Conservation (phyloP, 805 yeast species). For the Saturnispora serradocipensis region DNA sequence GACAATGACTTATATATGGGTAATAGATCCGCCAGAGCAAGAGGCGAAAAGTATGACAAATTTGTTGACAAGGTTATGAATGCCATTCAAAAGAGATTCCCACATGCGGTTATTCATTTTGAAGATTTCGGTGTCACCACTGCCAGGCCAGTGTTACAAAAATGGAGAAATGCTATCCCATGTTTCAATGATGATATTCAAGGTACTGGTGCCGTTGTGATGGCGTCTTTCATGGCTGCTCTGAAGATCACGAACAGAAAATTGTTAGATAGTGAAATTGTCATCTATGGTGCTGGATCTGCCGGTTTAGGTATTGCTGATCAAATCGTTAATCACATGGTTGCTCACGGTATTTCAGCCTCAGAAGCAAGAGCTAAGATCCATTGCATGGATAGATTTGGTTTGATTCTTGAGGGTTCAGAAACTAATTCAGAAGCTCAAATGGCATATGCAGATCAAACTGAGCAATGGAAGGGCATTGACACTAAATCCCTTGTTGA, state of each 20-base stretch:
- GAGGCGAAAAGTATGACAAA: conserved; percentile 79
- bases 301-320: conserved; percentile 97
- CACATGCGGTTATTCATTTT: conserved; percentile 86
- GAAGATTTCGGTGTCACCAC: conserved; percentile 94
- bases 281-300: conserved; percentile 92
- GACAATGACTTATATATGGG: conserved; percentile 90
- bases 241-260: conserved; percentile 62
- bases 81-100: conserved; percentile 66
- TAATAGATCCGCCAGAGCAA: conserved; percentile 71
- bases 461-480: conserved; percentile 61
- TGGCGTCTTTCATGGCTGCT: conserved; percentile 91
- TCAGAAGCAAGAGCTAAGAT: conserved; percentile 70
- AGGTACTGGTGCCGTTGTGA: conserved; percentile 98
- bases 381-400: conserved; percentile 76
- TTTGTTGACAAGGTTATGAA: conserved; percentile 74
- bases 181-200: conserved; percentile 97
- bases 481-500: conserved; percentile 62
- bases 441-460: conserved; percentile 66
- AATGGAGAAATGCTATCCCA: conserved; percentile 64
- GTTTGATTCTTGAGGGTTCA: conserved; percentile 59
- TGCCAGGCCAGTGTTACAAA: conserved; percentile 74
- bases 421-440: conserved; percentile 50
- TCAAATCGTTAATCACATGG: conserved; percentile 85
- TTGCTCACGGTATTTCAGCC: conserved; percentile 59
- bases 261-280: conserved; percentile 52